phyloP scores from a whole-genome alignment of 1,139 yeast genomes.

The Pneumocystis sp. region DNA sequence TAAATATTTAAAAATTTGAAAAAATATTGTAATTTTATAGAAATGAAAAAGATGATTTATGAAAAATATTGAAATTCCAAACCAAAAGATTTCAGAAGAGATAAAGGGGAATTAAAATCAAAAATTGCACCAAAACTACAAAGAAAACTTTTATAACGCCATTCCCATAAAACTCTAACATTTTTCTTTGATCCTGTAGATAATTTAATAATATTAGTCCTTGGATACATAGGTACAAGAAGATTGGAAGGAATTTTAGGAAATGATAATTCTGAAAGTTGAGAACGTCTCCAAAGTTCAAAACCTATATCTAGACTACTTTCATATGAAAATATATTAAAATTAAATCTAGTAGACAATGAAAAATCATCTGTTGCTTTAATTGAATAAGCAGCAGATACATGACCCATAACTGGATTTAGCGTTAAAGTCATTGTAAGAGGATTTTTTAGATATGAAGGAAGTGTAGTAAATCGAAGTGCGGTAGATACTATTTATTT shows the following conservation, averaged over 20 bases:
- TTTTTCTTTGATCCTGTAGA: neutral
- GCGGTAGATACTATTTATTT: slow-evolving; percentile 46
- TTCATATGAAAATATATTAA: slow-evolving; percentile 79
- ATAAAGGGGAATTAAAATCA: neutral
- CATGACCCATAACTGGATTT: slow-evolving; percentile 82
- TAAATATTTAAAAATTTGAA: neutral
- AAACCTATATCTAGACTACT: slow-evolving; percentile 78
- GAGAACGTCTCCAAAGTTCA: slow-evolving; percentile 43
- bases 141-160: neutral
- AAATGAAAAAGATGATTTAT: neutral
- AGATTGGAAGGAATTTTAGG: neutral
- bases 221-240: neutral
- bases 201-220: neutral
- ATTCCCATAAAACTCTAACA: neutral
- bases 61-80: neutral
- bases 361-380: slow-evolving; percentile 53
- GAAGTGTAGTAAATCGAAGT: slow-evolving; percentile 67
- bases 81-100: neutral
- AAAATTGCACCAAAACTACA: neutral
- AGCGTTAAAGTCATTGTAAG: slow-evolving; percentile 72
- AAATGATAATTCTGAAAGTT: neutral
- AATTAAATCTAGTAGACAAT: slow-evolving; percentile 73
- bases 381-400: slow-evolving; percentile 78
- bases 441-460: slow-evolving; percentile 79
- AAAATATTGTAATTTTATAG: neutral